Evolutionary conservation across 1,284 basidiomycete species (phyloP).

Genomic region (Ganoderma boninense): DNA sequence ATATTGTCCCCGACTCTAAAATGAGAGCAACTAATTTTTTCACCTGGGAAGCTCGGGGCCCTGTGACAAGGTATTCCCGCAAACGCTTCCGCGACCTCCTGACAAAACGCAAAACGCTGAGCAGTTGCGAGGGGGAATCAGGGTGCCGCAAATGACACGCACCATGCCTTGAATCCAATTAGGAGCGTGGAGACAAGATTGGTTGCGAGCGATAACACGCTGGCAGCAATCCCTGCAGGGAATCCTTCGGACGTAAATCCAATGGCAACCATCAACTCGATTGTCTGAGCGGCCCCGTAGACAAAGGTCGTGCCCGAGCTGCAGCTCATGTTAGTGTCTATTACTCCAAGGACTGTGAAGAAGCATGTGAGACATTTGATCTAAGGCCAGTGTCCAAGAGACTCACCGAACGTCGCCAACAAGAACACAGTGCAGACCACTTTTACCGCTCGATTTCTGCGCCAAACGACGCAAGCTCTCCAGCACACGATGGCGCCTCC

Average conservation of each 20-base stretch:
- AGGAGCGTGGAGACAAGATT: neutral
- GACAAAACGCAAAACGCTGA: too few relatives aligned
- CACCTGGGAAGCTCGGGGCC: too few relatives aligned
- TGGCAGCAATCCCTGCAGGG: neutral
- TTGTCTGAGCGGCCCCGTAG: too few relatives aligned
- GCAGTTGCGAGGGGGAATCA: too few relatives aligned
- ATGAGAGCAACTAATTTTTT: too few relatives aligned
- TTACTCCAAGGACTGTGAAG: neutral
- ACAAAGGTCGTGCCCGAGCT: too few relatives aligned
- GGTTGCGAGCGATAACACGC: neutral
- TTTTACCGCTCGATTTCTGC: neutral
- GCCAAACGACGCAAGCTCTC: slow-evolving; percentile 2
- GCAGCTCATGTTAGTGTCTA: neutral
- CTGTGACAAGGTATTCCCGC: too few relatives aligned
- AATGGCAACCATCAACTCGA: neutral
- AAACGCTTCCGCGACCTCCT: too few relatives aligned
- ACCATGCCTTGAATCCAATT: neutral
- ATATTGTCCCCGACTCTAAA: too few relatives aligned
- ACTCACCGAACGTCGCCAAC: neutral
- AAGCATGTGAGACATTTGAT: neutral
- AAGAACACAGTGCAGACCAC: neutral
- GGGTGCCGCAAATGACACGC: neutral
- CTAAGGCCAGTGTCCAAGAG: neutral
- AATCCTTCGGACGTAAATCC: neutral
- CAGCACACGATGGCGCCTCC: slow-evolving; percentile 6